Evolutionary conservation across 164 flowering plant species (phyloP), one percentile per base, ranked within the genome.

Genomic region (Taxillus chinensis): DNA sequence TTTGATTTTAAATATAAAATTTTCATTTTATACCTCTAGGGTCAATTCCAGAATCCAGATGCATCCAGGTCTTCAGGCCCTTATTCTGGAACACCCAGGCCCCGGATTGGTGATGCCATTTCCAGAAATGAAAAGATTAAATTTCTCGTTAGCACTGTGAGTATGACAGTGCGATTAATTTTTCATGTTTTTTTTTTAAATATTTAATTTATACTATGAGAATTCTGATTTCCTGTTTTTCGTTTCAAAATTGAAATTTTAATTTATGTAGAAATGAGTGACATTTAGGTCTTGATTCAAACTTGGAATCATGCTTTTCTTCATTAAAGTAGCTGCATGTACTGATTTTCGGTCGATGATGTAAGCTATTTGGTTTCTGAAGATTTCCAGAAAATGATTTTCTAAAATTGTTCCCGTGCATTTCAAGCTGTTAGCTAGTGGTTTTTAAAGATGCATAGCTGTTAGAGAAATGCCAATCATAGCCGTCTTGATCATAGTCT

Each of bases 141-240:
- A 3, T 79, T 87, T 77, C 87, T 92, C 55, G 64, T 82, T 14
- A 78, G 42, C 46, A 80, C 83, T 11, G 93, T 83, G 66, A 79
- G 89, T 72, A 55, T 45, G 15, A 64, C 46, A 48, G 27, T 27
- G 27, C 27, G 27, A 27, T 27, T 27, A 48, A 48, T 7, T 48
- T 48, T 48, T 3, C 9, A 48, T 7, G 51, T 7, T 48, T 48
- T 3, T 46, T 46, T 3, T 48, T 27, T 27, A 27, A 27, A 27
- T 27, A 27, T 27, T 27, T 27, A 27, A 27, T 27, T 27, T 27
- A 27, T 2, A 2, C 27, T 27, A 27, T 27, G 27, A 27, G 27
- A 27, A 27, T 0, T 27, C 27, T 27, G 27, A 27, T 27, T 27
- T 27, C 27, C 27, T 27, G 27, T 2, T 27, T 27, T 27, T 27